Evolutionary conservation across 2,329 filamentous ascomycete species (phyloP).

Genomic region (Thermothelomyces thermophilus): DNA sequence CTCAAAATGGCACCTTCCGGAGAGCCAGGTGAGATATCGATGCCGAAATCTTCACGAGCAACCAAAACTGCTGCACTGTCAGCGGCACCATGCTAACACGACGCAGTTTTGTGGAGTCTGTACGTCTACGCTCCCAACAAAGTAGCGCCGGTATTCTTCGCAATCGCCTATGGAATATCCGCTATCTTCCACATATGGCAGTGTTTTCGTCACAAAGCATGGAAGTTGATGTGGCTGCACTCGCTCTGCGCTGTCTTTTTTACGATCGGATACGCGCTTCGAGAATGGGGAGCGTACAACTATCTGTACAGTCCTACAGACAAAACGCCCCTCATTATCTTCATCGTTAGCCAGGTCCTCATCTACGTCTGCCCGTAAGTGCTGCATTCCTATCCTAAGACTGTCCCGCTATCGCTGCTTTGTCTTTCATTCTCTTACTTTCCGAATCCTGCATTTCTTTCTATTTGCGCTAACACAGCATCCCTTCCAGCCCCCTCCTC

Average conservation of each 20-base stretch:
- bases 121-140: constrained; percentile 33
- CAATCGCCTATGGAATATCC: constrained; percentile 28
- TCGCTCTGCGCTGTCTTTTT: constrained; percentile 45
- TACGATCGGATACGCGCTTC: constrained; percentile 46
- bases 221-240: constrained; percentile 44
- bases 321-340: constrained; percentile 31
- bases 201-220: constrained; percentile 41
- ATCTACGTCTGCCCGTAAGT: constrained; percentile 38
- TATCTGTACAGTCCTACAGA: constrained; percentile 31
- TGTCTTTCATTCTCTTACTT: background rate
- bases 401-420: too few relatives aligned
- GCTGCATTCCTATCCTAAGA: background rate
- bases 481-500: constrained; percentile 46
- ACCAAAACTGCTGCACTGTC: too few relatives aligned
- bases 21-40: background rate
- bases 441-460: background rate
- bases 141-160: constrained; percentile 34
- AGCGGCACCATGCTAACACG: background rate
- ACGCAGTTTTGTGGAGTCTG: constrained; percentile 24
- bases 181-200: constrained; percentile 30
- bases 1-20: background rate
- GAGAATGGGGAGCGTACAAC: constrained; percentile 45
- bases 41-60: background rate
- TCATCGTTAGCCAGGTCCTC: constrained; percentile 38
- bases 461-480: background rate